These are phyloP conservation scores for Rhodofomes roseus DNA, from an alignment of 1,284 basidiomycete species.

Conservation along the genomic window DNA sequence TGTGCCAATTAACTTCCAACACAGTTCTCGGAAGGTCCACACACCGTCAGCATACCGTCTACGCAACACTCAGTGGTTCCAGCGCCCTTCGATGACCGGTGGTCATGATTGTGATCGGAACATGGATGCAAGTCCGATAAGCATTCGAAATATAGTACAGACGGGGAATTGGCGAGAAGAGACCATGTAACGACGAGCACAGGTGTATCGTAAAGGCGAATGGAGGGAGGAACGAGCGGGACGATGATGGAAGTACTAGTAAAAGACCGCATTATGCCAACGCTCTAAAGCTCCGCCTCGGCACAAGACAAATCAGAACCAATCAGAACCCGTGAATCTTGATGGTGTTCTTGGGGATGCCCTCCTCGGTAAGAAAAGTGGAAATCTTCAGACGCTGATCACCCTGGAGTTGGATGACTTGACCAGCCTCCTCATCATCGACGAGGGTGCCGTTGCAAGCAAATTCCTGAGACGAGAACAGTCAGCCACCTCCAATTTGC, in stretches of 20 bases:
- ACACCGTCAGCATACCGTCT: too few species aligned
- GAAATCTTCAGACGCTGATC: conserved; percentile 94
- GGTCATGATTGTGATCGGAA: not conserved
- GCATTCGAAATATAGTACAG: conserved; percentile 26
- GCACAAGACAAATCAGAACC: conserved; percentile 55
- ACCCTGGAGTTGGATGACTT: conserved; percentile 98
- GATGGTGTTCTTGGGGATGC: conserved; percentile 69
- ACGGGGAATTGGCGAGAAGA: conserved; percentile 17
- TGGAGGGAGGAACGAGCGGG: conserved; percentile 15
- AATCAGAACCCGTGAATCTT: conserved; percentile 85
- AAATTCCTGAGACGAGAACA: conserved; percentile 69
- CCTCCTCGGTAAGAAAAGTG: conserved; percentile 80
- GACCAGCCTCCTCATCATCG: conserved; percentile 94
- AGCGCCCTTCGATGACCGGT: not conserved
- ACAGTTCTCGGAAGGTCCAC: too few species aligned
- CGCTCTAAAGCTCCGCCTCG: conserved; percentile 17
- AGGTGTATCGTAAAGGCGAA: conserved; percentile 11
- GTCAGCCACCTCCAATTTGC: not conserved
- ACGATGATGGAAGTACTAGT: conserved; percentile 1
- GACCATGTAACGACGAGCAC: conserved; percentile 8
- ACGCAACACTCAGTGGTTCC: not conserved
- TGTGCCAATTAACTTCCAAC: too few species aligned
- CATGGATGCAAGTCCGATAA: conserved; percentile 23
- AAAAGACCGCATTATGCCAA: conserved; percentile 15
- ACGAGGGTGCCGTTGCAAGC: conserved; percentile 99